Evolutionary conservation across 768 basidiomycete species (phyloP), one percentile per base, ranked within the genome.

Genomic region (Cystobasidium tubakii): DNA sequence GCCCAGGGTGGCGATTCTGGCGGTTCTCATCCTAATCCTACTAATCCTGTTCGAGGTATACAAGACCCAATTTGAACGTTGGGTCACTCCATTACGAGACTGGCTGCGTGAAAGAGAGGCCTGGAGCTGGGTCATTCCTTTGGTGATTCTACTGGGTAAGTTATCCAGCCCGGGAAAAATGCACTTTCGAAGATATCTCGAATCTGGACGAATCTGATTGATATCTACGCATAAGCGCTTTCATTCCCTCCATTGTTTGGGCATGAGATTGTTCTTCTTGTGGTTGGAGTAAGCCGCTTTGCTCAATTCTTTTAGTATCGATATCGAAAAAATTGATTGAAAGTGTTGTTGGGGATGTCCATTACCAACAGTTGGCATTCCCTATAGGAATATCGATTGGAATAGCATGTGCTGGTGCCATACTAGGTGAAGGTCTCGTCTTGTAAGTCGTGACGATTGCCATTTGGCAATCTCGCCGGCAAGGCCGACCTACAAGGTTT

Each of bases 41-140:
- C 25, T 71, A 29, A 46, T 71, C 27, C 69, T 71, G 9, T 71
- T 71, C 54, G 69, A 71, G 39, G 69, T 71, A 10, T 71, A 57
- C 55, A 71, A 60, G 25, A 3, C 62, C 9, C 54, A 71, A 10
- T 71, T 71, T 34, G 54, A 57, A 39, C 6, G 54, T 10, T 71
- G 69, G 69, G 54, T 60, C 10, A 31, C 50, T 21, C 69, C 69
- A 21, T 23, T 62, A 13, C 33, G 29, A 1, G 69, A 71, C 25
- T 65, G 63, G 63, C 25, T 65, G 15, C 7, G 39, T 39, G 63
- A 65, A 46, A 34, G 63, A 43, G 36, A 65, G 25, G 63, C 34
- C 23, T 65, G 63, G 63, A 31, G 27, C 13, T 65, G 63, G 63
- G 25, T 42, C 2, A 65, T 65, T n/a, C 63, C 63, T 4, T 13